These are phyloP conservation scores for Parsonsia alboflavescens DNA, from an alignment of 257 asterid species.

Conservation along the genomic window DNA sequence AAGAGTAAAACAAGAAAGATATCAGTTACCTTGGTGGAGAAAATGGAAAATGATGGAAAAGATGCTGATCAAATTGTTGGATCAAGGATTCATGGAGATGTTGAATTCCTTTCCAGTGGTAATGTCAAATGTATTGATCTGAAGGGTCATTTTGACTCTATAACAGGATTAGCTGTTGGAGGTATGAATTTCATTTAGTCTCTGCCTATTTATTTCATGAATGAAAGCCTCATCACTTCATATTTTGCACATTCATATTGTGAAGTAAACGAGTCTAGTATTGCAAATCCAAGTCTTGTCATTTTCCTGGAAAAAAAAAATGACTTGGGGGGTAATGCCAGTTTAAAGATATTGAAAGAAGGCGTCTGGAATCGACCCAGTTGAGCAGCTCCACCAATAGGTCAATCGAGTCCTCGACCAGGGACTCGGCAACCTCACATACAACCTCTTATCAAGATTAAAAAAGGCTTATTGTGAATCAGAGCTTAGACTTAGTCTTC, in stretches of 20 bases:
- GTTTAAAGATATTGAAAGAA: too few relatives aligned
- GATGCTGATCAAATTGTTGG: constrained; percentile 26
- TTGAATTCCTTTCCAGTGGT: constrained; percentile 45
- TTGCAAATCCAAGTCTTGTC: neutral
- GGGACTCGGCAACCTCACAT: too few relatives aligned
- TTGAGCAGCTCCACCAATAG: too few relatives aligned
- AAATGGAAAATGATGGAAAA: constrained; percentile 23
- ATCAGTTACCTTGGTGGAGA: constrained; percentile 22
- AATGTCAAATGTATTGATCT: constrained; percentile 52
- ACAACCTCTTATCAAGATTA: too few relatives aligned
- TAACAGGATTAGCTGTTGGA: constrained; percentile 73
- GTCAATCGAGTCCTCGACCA: too few relatives aligned
- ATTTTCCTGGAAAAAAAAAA: too few relatives aligned
- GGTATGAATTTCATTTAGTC: constrained; percentile 34
- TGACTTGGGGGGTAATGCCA: too few relatives aligned
- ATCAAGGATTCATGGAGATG: constrained; percentile 30
- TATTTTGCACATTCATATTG: neutral
- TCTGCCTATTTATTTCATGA: neutral
- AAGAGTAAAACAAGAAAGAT: constrained; percentile 10
- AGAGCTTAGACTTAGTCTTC: too few relatives aligned
- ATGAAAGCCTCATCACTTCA: neutral
- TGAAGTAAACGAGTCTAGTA: neutral
- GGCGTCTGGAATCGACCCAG: too few relatives aligned
- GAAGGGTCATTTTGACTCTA: constrained; percentile 72
- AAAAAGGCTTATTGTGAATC: too few relatives aligned